Evolutionary conservation across 495 filamentous ascomycete genomes (phyloP).

Genomic region (Penicillium waksmanii): DNA sequence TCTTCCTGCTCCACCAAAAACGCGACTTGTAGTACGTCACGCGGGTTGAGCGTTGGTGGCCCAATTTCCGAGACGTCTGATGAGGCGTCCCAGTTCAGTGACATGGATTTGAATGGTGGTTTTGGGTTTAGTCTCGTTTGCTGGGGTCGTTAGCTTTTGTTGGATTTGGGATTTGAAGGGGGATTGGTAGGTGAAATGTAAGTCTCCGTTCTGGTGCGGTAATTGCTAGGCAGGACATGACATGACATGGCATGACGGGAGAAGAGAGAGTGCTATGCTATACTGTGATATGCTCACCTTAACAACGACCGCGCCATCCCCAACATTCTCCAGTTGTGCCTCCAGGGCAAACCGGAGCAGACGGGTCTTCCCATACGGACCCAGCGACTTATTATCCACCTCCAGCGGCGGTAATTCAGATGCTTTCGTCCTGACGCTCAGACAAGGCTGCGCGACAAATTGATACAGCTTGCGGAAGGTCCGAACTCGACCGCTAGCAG

Average conservation of each 20-base stretch:
- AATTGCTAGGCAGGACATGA: too few relatives aligned
- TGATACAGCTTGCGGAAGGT: slow-evolving; percentile 97
- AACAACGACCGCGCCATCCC: slow-evolving; percentile 52
- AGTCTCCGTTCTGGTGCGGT: too few relatives aligned
- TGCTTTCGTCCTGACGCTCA: slow-evolving; percentile 89
- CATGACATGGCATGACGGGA: too few relatives aligned
- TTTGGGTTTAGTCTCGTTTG: slow-evolving; percentile 56
- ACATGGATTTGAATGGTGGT: slow-evolving; percentile 58
- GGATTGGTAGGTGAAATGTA: too few relatives aligned
- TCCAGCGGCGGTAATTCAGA: slow-evolving; percentile 57
- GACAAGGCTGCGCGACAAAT: slow-evolving; percentile 85
- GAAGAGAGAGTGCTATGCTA: neutral
- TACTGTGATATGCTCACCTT: slow-evolving; percentile 32
- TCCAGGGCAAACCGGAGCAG: slow-evolving; percentile 69
- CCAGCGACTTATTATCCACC: slow-evolving; percentile 47
- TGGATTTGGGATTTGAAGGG: too few relatives aligned
- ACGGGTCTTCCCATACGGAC: slow-evolving; percentile 50
- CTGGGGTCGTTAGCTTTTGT: slow-evolving; percentile 24
- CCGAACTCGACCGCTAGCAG: slow-evolving; percentile 69
- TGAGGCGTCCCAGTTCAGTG: slow-evolving; percentile 60
- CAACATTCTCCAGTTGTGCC: slow-evolving; percentile 93
- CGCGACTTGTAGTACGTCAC: slow-evolving; percentile 89
- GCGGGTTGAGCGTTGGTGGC: slow-evolving; percentile 73
- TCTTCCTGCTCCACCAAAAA: slow-evolving; percentile 78
- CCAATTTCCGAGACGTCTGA: slow-evolving; percentile 28